phyloP scores from a whole-genome alignment of 2,329 filamentous ascomycete species.

The Fusarium sp. region DNA sequence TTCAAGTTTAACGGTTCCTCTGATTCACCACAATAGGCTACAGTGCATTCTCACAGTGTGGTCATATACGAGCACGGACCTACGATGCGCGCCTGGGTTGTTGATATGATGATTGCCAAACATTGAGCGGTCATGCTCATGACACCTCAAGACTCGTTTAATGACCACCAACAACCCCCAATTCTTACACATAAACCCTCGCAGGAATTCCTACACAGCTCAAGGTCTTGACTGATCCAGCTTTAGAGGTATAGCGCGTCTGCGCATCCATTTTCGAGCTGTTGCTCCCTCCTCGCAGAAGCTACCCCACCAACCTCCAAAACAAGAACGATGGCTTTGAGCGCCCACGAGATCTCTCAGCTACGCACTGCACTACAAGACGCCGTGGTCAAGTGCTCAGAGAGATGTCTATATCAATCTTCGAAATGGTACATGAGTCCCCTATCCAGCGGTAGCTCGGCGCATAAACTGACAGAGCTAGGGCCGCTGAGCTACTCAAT shows the following conservation, averaged over 20 bases:
- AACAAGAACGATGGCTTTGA: slow-evolving; percentile 65
- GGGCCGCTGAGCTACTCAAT: slow-evolving; percentile 94
- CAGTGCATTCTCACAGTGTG: slow-evolving; percentile 18
- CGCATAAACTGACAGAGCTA: slow-evolving; percentile 57
- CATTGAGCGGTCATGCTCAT: slow-evolving; percentile 32
- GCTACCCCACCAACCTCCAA: slow-evolving; percentile 34
- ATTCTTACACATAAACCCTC: neutral
- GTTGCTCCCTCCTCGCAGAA: slow-evolving; percentile 20
- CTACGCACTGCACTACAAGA: slow-evolving; percentile 84
- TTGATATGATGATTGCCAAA: slow-evolving; percentile 36
- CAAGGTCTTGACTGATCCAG: neutral
- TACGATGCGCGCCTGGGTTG: slow-evolving; percentile 15
- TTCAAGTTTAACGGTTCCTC: slow-evolving; percentile 17
- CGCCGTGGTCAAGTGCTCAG: slow-evolving; percentile 90
- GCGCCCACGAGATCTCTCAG: slow-evolving; percentile 71
- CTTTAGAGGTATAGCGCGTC: slow-evolving; percentile 6
- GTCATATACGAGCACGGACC: neutral
- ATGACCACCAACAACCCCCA: neutral
- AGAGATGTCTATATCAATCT: slow-evolving; percentile 94
- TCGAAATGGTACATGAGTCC: slow-evolving; percentile 83
- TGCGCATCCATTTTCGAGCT: slow-evolving; percentile 6
- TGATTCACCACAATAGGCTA: slow-evolving; percentile 16
- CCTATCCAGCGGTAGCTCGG: neutral
- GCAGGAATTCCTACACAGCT: neutral
- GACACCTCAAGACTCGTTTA: slow-evolving; percentile 21